A percentile compares a stretch with the other conserved stretches of the same genome.
Evolutionary conservation across 225 moss, liverwort and hornwort genomes (phyloP).

Genomic region (Marchantia polymorpha): DNA sequence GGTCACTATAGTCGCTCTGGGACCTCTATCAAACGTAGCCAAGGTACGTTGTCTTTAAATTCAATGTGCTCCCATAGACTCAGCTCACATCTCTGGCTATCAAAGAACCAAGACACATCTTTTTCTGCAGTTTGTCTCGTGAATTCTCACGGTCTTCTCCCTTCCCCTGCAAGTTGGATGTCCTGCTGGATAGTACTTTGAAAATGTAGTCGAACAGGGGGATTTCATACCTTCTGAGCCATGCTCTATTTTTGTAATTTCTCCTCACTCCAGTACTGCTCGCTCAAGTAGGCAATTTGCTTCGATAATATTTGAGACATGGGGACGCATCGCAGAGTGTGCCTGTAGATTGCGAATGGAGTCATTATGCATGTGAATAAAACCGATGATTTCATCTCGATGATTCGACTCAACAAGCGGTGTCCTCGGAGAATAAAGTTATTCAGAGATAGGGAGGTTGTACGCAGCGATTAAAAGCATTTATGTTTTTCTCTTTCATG

Average conservation of each 20-base stretch:
- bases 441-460: too few relatives aligned
- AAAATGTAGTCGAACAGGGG: neutral
- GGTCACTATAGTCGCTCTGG: conserved; percentile 85
- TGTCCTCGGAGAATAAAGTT: neutral
- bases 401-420: neutral
- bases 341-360: neutral
- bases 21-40: conserved; percentile 86
- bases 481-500: neutral
- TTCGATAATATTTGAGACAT: neutral
- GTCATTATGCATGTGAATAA: neutral
- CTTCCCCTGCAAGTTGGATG: neutral
- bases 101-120: neutral
- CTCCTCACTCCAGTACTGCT: neutral
- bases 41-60: conserved; percentile 44
- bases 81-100: neutral
- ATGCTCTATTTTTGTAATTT: neutral
- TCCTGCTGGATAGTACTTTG: neutral
- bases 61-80: neutral
- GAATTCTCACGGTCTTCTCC: neutral
- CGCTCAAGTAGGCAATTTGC: neutral
- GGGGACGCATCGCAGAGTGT: neutral
- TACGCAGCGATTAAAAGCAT: neutral
- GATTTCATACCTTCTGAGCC: neutral
- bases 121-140: neutral
- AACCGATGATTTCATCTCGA: neutral